Percentiles rank a stretch among this genome's conserved stretches.
These are phyloP conservation scores for Auriculariales sp. DNA, from an alignment of 768 basidiomycete species.

Conservation along the genomic window DNA sequence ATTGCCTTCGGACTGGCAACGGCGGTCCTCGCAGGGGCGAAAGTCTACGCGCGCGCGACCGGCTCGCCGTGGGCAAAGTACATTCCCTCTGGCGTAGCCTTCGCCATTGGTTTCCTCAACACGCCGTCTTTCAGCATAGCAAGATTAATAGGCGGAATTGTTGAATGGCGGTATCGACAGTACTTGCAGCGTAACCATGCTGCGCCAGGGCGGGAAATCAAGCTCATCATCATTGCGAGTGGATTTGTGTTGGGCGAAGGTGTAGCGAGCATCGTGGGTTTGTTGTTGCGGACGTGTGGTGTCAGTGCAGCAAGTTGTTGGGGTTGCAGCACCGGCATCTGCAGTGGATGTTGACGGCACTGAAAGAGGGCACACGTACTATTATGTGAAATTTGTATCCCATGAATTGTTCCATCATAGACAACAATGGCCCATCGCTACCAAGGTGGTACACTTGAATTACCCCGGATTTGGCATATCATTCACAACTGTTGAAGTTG, in stretches of 20 bases:
- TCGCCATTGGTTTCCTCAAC: constrained; percentile 92
- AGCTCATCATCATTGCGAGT: constrained; percentile 76
- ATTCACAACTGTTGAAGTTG: no score
- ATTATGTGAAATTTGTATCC: no score
- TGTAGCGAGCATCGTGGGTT: constrained; percentile 66
- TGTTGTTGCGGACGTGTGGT: constrained; percentile 61
- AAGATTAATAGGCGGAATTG: constrained; percentile 71
- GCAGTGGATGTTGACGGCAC: constrained; percentile 37
- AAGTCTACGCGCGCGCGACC: constrained; percentile 39
- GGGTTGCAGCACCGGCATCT: constrained; percentile 70
- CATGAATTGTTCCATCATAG: no score
- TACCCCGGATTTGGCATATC: no score
- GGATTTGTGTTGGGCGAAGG: constrained; percentile 96
- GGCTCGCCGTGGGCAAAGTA: constrained; percentile 47
- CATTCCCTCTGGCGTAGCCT: constrained; percentile 87
- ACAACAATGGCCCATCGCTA: no score
- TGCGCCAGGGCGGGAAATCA: constrained; percentile 27
- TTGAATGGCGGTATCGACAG: constrained; percentile 58
- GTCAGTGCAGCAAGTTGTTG: constrained; percentile 68
- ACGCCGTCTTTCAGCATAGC: constrained; percentile 91
- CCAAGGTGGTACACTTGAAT: no score
- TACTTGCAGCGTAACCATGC: constrained; percentile 26
- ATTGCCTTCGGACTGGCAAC: constrained; percentile 58
- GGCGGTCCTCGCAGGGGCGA: constrained; percentile 47
- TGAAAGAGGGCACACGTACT: not conserved